Conservation (phyloP, 2,329 filamentous ascomycete genomes). For the Phialophora macrospora region DNA sequence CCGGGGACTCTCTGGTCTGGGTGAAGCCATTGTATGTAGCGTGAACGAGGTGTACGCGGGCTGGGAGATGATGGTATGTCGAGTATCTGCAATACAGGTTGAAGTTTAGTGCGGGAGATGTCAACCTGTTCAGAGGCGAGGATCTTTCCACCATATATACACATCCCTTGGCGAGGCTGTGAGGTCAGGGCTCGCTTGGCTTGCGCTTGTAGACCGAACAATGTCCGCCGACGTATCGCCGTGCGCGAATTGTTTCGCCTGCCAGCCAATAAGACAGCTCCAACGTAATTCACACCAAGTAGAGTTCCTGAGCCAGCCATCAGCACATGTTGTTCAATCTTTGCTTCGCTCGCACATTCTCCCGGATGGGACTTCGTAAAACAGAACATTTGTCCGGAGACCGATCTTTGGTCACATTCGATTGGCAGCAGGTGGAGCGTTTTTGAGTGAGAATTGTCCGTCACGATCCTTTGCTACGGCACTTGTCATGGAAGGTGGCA, state of each 20-base stretch:
- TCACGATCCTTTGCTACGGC: not conserved
- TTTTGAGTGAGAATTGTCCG: not conserved
- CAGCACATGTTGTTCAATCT: not conserved
- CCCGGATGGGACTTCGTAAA: constrained; percentile 5
- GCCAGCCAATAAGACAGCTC: not conserved
- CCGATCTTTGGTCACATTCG: not conserved
- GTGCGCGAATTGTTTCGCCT: constrained; percentile 19
- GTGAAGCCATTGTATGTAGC: not conserved
- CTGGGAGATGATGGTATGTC: not conserved
- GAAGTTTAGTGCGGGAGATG: constrained; percentile 3
- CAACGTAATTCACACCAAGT: not conserved
- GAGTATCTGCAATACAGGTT: constrained; percentile 1
- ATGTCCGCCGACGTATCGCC: constrained; percentile 22
- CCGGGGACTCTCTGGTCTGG: not conserved
- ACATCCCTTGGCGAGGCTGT: constrained; percentile 8
- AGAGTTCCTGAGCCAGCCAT: not conserved
- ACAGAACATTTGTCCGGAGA: constrained; percentile 1
- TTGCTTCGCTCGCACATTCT: constrained; percentile 1
- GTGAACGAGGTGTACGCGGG: not conserved
- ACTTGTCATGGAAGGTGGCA: not conserved
- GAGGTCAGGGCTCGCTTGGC: not conserved
- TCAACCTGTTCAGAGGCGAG: not conserved
- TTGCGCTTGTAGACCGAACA: constrained; percentile 5
- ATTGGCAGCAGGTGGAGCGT: not conserved
- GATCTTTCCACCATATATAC: constrained; percentile 13